Conservation (phyloP, 768 basidiomycete genomes). For the Psilocybe cubensis region DNA sequence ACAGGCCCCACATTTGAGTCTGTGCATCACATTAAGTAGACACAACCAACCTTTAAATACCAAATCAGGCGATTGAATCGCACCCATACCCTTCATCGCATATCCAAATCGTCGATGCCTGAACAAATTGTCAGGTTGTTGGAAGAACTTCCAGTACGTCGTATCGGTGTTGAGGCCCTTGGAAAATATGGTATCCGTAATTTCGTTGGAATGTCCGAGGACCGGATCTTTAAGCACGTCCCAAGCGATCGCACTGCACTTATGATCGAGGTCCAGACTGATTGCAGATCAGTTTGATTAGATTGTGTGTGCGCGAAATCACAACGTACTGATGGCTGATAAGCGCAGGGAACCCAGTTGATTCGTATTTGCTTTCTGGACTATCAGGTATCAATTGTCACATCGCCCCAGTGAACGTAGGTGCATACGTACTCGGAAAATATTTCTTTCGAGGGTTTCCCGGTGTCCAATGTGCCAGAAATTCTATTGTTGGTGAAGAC, state of each 20-base stretch:
- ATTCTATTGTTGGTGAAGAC: conserved; percentile 42
- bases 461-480: conserved; percentile 37
- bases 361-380: conserved; percentile 22
- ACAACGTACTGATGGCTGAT: conserved; percentile 1
- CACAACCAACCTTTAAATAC: conserved; percentile 16
- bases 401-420: conserved; percentile 1
- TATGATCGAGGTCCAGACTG: conserved; percentile 4
- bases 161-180: conserved; percentile 23
- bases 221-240: conserved; percentile 33
- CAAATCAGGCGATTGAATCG: conserved; percentile 25
- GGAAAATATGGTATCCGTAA: conserved; percentile 25
- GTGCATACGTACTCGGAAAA: conserved; percentile 25
- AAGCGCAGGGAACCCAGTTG: not conserved
- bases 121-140: conserved; percentile 22
- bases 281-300: not conserved
- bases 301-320: no score
- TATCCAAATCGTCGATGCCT: conserved; percentile 29
- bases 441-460: conserved; percentile 29
- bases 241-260: conserved; percentile 17
- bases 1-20: not conserved
- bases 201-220: conserved; percentile 23
- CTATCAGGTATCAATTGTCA: conserved; percentile 12
- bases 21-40: not conserved
- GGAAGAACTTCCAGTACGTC: conserved; percentile 29
- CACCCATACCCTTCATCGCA: conserved; percentile 33